A percentile compares a stretch with the other conserved stretches of the same genome.
Conservation (phyloP, 2,329 filamentous ascomycete species). For the Cladosporium phlei region DNA sequence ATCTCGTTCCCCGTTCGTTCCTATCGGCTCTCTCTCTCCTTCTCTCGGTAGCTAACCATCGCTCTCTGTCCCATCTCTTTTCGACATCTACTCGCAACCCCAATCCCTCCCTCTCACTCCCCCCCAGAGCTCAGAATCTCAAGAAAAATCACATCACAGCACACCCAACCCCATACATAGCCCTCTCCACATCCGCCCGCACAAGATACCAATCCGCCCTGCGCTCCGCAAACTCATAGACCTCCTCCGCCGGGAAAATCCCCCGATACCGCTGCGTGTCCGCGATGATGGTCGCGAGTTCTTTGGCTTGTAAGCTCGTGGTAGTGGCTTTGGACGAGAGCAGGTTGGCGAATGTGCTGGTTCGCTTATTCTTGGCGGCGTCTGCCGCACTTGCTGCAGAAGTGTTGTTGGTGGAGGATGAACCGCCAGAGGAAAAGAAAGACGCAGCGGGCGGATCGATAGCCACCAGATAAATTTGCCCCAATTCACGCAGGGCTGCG, state of each 20-base stretch:
- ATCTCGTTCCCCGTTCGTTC: no score
- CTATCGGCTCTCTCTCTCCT: no score
- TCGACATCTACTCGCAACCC: no score
- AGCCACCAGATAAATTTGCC: slow-evolving; percentile 92
- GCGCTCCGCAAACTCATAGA: slow-evolving; percentile 93
- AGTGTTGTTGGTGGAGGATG: slow-evolving; percentile 3
- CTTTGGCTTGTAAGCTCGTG: slow-evolving; percentile 75
- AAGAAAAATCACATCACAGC: slow-evolving; percentile 74
- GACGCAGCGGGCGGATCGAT: slow-evolving; percentile 30
- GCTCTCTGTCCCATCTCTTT: no score
- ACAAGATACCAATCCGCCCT: slow-evolving; percentile 94
- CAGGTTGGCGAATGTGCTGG: slow-evolving; percentile 21
- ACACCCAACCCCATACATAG: slow-evolving; percentile 96
- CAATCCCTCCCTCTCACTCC: no score
- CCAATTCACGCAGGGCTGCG: slow-evolving; percentile 81
- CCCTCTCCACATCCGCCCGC: slow-evolving; percentile 80
- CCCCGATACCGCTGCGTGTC: slow-evolving; percentile 86
- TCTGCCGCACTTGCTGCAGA: no score
- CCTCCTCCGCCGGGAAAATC: slow-evolving; percentile 91
- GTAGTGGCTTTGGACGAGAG: slow-evolving; percentile 22
- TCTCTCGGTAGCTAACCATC: no score
- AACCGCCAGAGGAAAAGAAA: no score
- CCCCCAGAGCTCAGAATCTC: no score
- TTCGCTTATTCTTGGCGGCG: slow-evolving; percentile 22
- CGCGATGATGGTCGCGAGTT: slow-evolving; percentile 91